Conservation (phyloP, 768 basidiomycete genomes). For the Wakefieldia striispora region DNA sequence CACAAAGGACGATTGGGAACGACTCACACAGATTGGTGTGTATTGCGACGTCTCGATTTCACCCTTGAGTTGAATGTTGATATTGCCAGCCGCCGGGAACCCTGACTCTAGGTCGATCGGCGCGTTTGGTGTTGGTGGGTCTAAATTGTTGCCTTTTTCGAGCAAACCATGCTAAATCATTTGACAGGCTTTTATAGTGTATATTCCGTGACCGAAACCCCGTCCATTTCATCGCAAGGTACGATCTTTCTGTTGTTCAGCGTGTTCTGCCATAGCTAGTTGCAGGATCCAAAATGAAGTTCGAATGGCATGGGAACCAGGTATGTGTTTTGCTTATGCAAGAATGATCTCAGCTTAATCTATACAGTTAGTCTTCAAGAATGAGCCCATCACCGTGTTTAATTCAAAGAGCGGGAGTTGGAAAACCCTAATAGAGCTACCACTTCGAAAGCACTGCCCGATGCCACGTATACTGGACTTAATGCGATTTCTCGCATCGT, state of each 20-base stretch:
- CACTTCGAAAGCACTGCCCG: constrained; percentile 70
- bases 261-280: neutral
- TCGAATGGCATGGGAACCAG: constrained; percentile 88
- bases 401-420: constrained; percentile 44
- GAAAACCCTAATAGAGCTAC: constrained; percentile 77
- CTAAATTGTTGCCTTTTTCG: neutral
- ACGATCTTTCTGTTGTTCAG: constrained; percentile 3
- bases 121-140: constrained; percentile 82
- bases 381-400: constrained; percentile 35
- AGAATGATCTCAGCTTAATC: too few relatives aligned
- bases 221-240: constrained; percentile 75
- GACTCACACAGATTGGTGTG: constrained; percentile 85
- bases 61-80: neutral
- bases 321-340: constrained; percentile 17
- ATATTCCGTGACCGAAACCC: constrained; percentile 76
- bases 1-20: constrained; percentile 80
- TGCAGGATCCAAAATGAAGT: constrained; percentile 83
- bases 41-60: neutral
- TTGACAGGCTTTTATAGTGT: constrained; percentile 62
- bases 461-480: constrained; percentile 83
- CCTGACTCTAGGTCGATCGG: constrained; percentile 95
- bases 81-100: constrained; percentile 77
- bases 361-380: too few relatives aligned
- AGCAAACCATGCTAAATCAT: neutral
- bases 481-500: constrained; percentile 84